These are phyloP conservation scores for Osmanthus fragrans DNA, from an alignment of 257 asterid genomes.

Conservation along the genomic window DNA sequence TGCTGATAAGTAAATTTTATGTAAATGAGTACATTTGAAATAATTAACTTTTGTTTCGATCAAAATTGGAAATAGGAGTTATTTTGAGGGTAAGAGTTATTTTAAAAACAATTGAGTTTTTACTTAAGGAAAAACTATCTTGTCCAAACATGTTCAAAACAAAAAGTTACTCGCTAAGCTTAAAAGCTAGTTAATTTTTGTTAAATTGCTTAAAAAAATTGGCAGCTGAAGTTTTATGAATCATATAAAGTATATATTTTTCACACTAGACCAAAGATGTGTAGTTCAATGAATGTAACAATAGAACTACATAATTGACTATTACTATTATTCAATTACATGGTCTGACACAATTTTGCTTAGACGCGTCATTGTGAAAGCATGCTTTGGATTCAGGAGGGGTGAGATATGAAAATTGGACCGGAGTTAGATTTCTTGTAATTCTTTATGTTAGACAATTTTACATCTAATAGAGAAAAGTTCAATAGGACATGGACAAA, in stretches of 20 bases:
- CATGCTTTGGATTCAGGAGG: background rate
- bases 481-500: background rate
- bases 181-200: background rate
- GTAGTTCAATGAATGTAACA: background rate
- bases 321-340: background rate
- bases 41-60: background rate
- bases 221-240: background rate
- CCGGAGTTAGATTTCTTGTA: background rate
- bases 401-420: background rate
- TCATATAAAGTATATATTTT: background rate
- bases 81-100: background rate
- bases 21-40: background rate
- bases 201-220: background rate
- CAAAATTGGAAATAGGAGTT: background rate
- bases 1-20: background rate
- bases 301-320: background rate
- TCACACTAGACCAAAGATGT: background rate
- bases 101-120: background rate
- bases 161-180: background rate
- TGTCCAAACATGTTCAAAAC: background rate
- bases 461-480: background rate
- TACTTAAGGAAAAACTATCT: background rate
- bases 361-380: background rate
- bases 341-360: background rate
- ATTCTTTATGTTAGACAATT: background rate